Evolutionary conservation across 2,329 filamentous ascomycete species (phyloP).

Genomic region (Pestalotiopsis sp.): DNA sequence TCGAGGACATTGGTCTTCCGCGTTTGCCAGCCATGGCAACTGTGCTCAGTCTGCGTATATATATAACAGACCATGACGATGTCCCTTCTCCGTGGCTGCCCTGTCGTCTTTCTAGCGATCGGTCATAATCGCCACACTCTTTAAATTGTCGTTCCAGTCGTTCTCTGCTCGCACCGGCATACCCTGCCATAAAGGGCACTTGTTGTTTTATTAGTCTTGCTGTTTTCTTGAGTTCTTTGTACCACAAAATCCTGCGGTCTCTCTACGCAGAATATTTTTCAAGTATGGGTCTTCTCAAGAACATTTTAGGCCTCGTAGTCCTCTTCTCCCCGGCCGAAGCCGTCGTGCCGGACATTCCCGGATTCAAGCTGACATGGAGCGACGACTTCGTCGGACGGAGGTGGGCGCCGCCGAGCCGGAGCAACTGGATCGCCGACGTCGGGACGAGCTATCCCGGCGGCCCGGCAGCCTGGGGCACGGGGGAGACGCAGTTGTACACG

Average conservation of each 20-base stretch:
- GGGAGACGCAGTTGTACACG: conserved; percentile 49
- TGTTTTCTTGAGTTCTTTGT: background rate
- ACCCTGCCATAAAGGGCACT: background rate
- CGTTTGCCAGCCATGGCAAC: background rate
- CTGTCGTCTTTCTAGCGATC: background rate
- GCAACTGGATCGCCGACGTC: conserved; percentile 44
- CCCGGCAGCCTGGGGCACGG: conserved; percentile 47
- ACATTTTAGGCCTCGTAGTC: background rate
- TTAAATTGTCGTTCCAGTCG: background rate
- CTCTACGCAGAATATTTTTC: background rate
- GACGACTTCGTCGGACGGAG: conserved; percentile 35
- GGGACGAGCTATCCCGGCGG: conserved; percentile 49
- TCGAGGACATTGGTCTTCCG: background rate
- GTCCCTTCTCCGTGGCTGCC: background rate
- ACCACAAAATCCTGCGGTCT: background rate
- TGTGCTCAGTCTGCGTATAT: background rate
- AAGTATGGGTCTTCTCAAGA: background rate
- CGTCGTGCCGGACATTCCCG: conserved; percentile 8
- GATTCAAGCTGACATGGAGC: conserved; percentile 7
- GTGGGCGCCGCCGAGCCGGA: conserved; percentile 32
- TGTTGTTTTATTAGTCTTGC: background rate
- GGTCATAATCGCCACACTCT: background rate
- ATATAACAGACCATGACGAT: background rate
- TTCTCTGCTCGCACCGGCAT: background rate
- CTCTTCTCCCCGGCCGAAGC: background rate